These are phyloP conservation scores for Nidularia pulvinata DNA, from an alignment of 768 basidiomycete genomes.

Conservation along the genomic window DNA sequence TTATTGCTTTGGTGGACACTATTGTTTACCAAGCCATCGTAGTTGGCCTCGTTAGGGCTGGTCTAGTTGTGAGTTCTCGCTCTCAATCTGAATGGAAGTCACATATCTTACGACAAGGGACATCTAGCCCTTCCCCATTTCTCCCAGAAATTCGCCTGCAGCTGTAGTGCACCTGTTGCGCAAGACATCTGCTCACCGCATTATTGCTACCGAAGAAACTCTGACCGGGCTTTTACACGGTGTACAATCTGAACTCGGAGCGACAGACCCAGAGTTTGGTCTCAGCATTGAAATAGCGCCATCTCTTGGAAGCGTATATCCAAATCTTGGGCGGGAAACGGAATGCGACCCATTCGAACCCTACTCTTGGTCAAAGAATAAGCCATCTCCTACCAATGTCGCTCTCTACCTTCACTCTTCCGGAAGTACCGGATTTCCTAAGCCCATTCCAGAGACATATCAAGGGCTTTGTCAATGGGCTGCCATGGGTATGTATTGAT, in stretches of 20 bases:
- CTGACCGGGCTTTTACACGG: conserved; percentile 11
- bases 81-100: background rate
- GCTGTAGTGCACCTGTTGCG: conserved; percentile 23
- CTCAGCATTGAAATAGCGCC: conserved; percentile 14
- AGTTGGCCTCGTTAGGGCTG: conserved; percentile 24
- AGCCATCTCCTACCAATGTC: conserved; percentile 6
- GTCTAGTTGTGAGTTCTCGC: conserved; percentile 24
- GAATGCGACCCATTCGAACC: conserved; percentile 7
- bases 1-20: conserved; percentile 21
- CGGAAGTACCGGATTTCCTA: conserved; percentile 35
- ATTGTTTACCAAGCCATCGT: conserved; percentile 33
- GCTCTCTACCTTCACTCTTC: conserved; percentile 35
- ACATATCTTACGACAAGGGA: background rate
- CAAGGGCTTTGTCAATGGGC: conserved; percentile 14
- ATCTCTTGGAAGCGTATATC: conserved; percentile 17
- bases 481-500: conserved; percentile 15
- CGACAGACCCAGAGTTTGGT: conserved; percentile 1
- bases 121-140: conserved; percentile 27
- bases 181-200: conserved; percentile 23
- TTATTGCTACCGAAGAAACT: conserved; percentile 25
- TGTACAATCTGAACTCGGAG: conserved; percentile 7
- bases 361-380: conserved; percentile 1
- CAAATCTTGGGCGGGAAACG: conserved; percentile 23
- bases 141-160: conserved; percentile 21
- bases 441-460: conserved; percentile 21